Evolutionary conservation across 306 rosid species (phyloP).

Genomic region (Vigna angularis): DNA sequence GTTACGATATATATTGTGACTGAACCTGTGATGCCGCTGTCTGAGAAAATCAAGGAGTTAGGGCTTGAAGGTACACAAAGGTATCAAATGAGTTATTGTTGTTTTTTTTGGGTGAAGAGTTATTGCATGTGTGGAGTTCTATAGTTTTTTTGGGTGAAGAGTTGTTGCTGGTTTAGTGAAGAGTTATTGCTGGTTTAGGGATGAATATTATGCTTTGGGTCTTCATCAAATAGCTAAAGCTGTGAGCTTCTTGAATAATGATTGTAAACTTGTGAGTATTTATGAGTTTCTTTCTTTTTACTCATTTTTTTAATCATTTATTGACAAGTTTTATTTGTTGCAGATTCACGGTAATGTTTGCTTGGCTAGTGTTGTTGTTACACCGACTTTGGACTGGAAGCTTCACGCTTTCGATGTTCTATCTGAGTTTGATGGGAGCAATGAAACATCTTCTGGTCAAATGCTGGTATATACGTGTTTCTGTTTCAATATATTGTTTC

Average conservation of each 20-base stretch:
- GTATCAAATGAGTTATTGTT: constrained; percentile 50
- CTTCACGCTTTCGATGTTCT: constrained; percentile 97
- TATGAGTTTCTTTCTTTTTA: not conserved
- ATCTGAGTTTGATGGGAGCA: constrained; percentile 78
- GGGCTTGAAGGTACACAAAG: constrained; percentile 91
- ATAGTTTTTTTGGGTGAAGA: no score
- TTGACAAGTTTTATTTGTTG: constrained; percentile 47
- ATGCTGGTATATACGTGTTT: constrained; percentile 77
- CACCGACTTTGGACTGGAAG: constrained; percentile 98
- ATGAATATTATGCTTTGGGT: constrained; percentile 98
- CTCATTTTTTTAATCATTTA: constrained; percentile 20
- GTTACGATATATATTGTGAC: constrained; percentile 90
- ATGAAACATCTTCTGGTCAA: constrained; percentile 69
- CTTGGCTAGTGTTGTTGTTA: constrained; percentile 95
- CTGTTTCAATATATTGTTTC: constrained; percentile 30
- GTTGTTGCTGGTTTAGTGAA: not conserved
- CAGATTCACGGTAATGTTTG: constrained; percentile 97
- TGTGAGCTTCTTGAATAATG: constrained; percentile 97
- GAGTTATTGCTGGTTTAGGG: constrained; percentile 36
- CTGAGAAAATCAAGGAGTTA: constrained; percentile 89
- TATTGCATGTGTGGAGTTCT: constrained; percentile 7
- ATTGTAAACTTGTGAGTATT: constrained; percentile 93
- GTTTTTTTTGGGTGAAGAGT: not conserved
- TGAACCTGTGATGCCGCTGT: constrained; percentile 95
- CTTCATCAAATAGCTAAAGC: constrained; percentile 94